A percentile compares a stretch with the other conserved stretches of the same genome.
Evolutionary conservation across 2,329 filamentous ascomycete species (phyloP).

Genomic region (Colletotrichum truncatum): DNA sequence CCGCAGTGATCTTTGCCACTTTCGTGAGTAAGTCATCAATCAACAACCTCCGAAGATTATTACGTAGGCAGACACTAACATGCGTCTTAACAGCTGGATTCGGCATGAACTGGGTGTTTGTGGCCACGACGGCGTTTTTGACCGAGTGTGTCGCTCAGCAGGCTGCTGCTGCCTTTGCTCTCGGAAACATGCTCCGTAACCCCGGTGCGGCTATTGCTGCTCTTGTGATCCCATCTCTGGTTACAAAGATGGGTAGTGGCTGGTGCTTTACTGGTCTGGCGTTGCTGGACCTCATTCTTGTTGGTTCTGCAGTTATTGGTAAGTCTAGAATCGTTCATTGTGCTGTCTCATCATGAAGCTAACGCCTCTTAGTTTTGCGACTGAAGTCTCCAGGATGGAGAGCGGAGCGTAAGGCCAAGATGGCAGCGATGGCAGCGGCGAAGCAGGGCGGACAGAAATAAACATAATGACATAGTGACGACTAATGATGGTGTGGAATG

Average conservation of each 20-base stretch:
- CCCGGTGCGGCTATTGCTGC: conserved; percentile 48
- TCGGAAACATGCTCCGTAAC: conserved; percentile 50
- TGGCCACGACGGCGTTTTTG: conserved; percentile 50
- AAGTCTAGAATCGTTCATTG: neutral
- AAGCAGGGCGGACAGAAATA: conserved; percentile 13
- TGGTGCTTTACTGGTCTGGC: conserved; percentile 51
- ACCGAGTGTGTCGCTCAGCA: conserved; percentile 49
- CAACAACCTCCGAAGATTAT: neutral
- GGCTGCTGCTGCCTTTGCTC: conserved; percentile 49
- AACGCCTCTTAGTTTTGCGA: conserved; percentile 1
- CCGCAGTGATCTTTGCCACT: conserved; percentile 39
- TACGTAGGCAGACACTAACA: neutral
- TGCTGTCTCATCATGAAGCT: neutral
- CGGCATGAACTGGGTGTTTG: conserved; percentile 51
- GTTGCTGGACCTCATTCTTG: conserved; percentile 39
- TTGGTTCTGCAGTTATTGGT: conserved; percentile 35
- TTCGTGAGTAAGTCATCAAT: conserved; percentile 37
- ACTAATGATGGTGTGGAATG: neutral
- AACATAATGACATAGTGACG: neutral
- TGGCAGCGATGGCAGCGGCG: conserved; percentile 18
- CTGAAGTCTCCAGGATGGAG: conserved; percentile 27
- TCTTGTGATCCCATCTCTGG: conserved; percentile 43
- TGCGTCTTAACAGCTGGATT: conserved; percentile 39
- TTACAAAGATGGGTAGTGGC: conserved; percentile 45
- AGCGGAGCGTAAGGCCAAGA: conserved; percentile 22